These are phyloP conservation scores for Sphenostylis stenocarpa DNA, from an alignment of 306 rosid species.

Conservation along the genomic window DNA sequence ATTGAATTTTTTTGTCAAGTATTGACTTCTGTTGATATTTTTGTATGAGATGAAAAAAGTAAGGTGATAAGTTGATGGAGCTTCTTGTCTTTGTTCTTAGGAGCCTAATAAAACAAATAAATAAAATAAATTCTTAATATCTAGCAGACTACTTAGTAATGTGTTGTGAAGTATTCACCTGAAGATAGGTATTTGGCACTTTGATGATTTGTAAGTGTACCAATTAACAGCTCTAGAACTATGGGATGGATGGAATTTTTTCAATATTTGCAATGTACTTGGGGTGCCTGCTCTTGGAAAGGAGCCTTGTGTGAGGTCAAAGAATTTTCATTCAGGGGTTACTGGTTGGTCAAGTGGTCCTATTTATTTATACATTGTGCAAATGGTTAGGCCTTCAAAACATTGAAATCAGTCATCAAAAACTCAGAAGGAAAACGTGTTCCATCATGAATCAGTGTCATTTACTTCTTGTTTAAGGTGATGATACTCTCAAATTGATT, in stretches of 20 bases:
- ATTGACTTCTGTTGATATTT: background rate
- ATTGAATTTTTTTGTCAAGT: background rate
- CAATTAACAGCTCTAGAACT: background rate
- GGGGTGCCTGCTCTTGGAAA: background rate
- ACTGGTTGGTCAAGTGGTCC: background rate
- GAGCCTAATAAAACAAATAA: background rate
- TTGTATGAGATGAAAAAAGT: background rate
- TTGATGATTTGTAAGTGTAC: background rate
- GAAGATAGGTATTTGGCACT: background rate
- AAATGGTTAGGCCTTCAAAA: background rate
- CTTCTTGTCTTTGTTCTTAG: conserved; percentile 3
- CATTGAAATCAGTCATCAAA: background rate
- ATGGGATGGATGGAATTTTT: background rate
- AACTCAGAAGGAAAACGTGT: background rate
- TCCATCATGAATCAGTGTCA: background rate
- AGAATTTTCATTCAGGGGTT: background rate
- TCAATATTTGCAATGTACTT: background rate
- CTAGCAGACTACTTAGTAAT: background rate
- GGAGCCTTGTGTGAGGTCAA: background rate
- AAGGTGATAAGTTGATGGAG: background rate
- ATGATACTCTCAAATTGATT: background rate
- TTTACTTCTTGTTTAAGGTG: background rate
- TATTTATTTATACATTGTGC: background rate
- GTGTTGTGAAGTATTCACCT: background rate
- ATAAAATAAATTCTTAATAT: background rate